A percentile compares a stretch with the other conserved stretches of the same genome.
These are phyloP conservation scores for Hypoxylon sp. DNA, from an alignment of 2,329 filamentous ascomycete genomes.

Conservation along the genomic window DNA sequence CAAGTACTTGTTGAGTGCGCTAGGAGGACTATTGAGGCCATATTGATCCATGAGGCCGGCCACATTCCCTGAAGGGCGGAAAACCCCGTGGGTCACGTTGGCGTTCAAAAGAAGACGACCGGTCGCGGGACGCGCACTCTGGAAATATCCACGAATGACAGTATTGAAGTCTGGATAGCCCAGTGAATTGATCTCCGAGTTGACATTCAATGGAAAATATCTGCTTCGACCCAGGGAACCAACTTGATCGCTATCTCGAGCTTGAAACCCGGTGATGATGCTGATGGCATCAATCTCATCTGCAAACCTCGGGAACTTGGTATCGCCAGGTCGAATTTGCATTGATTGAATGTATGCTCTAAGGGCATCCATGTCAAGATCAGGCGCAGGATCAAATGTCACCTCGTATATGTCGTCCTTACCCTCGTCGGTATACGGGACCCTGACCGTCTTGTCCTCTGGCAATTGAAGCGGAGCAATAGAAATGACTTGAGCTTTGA, in stretches of 20 bases:
- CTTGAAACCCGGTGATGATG: conserved; percentile 62
- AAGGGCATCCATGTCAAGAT: conserved; percentile 58
- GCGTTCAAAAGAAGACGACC: conserved; percentile 67
- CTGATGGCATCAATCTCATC: conserved; percentile 66
- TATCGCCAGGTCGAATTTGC: conserved; percentile 54
- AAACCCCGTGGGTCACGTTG: conserved; percentile 68
- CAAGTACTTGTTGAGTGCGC: conserved; percentile 35
- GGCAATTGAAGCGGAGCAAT: conserved; percentile 56
- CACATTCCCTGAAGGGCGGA: conserved; percentile 58
- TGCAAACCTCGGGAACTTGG: conserved; percentile 63
- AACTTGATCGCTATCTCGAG: conserved; percentile 55
- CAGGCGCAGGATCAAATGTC: conserved; percentile 57
- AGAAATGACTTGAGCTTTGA: conserved; percentile 63
- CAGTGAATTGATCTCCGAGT: conserved; percentile 49
- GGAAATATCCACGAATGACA: conserved; percentile 67
- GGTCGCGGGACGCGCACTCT: conserved; percentile 67
- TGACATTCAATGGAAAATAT: conserved; percentile 61
- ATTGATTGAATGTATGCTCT: conserved; percentile 61
- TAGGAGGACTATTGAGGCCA: background rate
- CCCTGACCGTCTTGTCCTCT: conserved; percentile 51
- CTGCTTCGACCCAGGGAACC: conserved; percentile 62
- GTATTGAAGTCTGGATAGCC: conserved; percentile 52
- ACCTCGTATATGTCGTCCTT: conserved; percentile 57
- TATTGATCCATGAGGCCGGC: conserved; percentile 52
- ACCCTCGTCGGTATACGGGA: conserved; percentile 55